Evolutionary conservation across 2,329 filamentous ascomycete genomes (phyloP).

Genomic region (Colletotrichum siamense): DNA sequence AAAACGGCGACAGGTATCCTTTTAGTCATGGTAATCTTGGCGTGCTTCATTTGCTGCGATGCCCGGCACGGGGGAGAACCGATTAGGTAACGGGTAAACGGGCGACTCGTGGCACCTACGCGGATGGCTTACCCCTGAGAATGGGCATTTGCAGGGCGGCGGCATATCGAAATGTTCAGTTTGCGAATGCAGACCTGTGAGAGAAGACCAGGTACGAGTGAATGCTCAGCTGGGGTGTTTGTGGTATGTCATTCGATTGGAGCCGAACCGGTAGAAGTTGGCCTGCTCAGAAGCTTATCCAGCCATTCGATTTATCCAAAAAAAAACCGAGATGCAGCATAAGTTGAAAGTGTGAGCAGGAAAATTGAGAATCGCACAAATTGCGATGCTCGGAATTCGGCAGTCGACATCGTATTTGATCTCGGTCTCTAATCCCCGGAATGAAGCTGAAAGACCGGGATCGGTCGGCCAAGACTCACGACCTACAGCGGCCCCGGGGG

Average conservation of each 20-base stretch:
- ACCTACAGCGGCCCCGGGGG: neutral
- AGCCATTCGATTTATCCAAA: neutral
- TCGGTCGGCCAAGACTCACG: neutral
- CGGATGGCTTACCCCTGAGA: conserved; percentile 9
- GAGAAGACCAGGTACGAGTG: neutral
- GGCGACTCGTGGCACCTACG: neutral
- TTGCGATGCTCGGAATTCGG: neutral
- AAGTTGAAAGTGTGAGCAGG: neutral
- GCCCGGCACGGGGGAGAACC: conserved; percentile 1
- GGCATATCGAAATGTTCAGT: neutral
- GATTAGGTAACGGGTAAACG: conserved; percentile 12
- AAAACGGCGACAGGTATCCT: neutral
- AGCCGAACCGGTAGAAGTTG: neutral
- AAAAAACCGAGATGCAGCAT: accelerated
- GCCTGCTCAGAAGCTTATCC: neutral
- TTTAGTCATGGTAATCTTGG: conserved; percentile 20
- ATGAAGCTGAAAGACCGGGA: neutral
- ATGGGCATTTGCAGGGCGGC: neutral
- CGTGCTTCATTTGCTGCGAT: conserved; percentile 12
- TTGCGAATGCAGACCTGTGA: neutral
- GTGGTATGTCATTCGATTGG: neutral
- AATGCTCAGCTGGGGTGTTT: accelerated
- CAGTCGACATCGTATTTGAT: neutral
- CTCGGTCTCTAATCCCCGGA: neutral
- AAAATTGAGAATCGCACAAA: neutral